Percentiles rank a stretch among this genome's conserved stretches.
Conservation (phyloP, 2,329 filamentous ascomycete species). For the Trichoderma sp. region DNA sequence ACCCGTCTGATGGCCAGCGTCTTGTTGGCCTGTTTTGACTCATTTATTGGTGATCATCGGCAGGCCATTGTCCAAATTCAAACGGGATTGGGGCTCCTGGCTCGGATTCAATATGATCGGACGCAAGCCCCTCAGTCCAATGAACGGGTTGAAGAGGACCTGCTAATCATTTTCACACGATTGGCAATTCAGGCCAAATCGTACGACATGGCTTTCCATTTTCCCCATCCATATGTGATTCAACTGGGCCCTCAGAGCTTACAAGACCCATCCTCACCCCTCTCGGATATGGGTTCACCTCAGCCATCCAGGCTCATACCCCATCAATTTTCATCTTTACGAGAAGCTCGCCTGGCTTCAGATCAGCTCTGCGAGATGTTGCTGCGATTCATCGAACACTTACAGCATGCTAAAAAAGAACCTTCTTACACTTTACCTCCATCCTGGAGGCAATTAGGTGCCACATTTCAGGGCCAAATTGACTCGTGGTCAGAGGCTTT, state of each 20-base stretch:
- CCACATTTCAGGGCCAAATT: conserved; percentile 49
- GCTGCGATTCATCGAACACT: conserved; percentile 57
- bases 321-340: conserved; percentile 45
- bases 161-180: conserved; percentile 62
- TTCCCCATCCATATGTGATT: conserved; percentile 61
- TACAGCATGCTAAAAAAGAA: conserved; percentile 48
- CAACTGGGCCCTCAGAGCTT: conserved; percentile 39
- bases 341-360: conserved; percentile 56
- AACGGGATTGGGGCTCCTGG: conserved; percentile 53
- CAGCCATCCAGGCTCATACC: conserved; percentile 30
- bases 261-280: conserved; percentile 31
- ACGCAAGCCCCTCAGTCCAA: conserved; percentile 28
- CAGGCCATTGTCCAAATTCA: conserved; percentile 63
- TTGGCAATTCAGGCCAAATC: conserved; percentile 65
- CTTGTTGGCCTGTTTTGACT: conserved; percentile 66
- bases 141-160: conserved; percentile 55
- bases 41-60: conserved; percentile 62
- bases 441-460: conserved; percentile 47
- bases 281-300: conserved; percentile 44
- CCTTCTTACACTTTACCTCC: conserved; percentile 54
- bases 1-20: conserved; percentile 63
- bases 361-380: conserved; percentile 56
- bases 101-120: conserved; percentile 42
- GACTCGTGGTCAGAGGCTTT: conserved; percentile 57
- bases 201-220: conserved; percentile 68